These are phyloP conservation scores for Melaleuca alternifolia DNA, from an alignment of 345 rosid genomes.

Conservation along the genomic window DNA sequence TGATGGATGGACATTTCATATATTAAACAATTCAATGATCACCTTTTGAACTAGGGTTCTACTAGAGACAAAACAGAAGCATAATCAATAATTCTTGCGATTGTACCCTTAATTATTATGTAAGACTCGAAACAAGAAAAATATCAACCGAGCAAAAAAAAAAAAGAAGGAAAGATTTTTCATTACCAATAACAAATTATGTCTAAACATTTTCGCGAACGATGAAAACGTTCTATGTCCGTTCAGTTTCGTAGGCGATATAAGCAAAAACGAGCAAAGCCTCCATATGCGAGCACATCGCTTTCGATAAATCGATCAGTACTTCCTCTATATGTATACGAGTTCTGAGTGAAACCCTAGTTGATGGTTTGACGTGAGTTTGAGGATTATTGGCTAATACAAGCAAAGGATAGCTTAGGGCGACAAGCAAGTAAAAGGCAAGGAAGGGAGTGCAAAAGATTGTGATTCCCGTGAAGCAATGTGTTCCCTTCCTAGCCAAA, in stretches of 20 bases:
- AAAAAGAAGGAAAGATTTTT: background rate
- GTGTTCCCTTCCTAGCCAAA: background rate
- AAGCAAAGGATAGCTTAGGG: background rate
- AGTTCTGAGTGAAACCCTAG: background rate
- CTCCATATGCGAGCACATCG: rapidly evolving
- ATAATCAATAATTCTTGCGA: background rate
- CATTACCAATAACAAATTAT: background rate
- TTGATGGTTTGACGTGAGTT: background rate
- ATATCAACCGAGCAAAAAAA: background rate
- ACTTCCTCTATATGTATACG: too few relatives aligned
- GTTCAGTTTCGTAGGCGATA: too few relatives aligned
- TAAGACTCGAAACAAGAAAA: background rate
- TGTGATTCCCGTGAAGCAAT: background rate
- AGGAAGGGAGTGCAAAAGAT: background rate
- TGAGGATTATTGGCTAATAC: background rate
- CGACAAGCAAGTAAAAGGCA: background rate
- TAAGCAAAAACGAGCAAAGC: background rate
- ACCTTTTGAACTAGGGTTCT: background rate
- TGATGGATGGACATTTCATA: background rate
- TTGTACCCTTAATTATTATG: background rate
- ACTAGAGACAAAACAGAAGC: background rate
- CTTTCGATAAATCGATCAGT: background rate
- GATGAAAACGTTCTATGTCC: too few relatives aligned
- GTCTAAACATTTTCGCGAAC: too few relatives aligned
- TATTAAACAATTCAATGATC: background rate